Conservation (phyloP, 768 basidiomycete species). For the Tephrocybe sp. region DNA sequence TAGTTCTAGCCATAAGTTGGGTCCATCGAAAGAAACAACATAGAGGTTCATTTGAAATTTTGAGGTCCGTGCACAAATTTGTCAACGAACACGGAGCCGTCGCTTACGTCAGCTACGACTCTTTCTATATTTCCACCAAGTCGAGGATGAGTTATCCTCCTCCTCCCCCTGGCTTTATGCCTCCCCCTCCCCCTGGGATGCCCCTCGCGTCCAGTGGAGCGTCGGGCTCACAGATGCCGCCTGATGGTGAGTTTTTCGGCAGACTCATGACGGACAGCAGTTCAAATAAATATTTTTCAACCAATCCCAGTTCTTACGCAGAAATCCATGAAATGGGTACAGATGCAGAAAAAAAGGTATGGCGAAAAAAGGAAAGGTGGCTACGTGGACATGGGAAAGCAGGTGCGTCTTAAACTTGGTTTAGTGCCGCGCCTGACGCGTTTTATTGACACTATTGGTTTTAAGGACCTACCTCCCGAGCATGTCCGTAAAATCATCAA, state of each 20-base stretch:
- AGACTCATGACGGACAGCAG: constrained; percentile 16
- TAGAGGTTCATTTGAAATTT: too few species aligned
- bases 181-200: constrained; percentile 57
- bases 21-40: too few species aligned
- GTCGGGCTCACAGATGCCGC: constrained; percentile 43
- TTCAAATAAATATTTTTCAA: constrained; percentile 15
- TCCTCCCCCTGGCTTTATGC: constrained; percentile 53
- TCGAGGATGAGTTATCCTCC: constrained; percentile 58
- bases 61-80: constrained; percentile 41
- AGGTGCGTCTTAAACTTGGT: constrained; percentile 45
- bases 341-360: constrained; percentile 91
- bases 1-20: too few species aligned
- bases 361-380: constrained; percentile 90
- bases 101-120: constrained; percentile 44
- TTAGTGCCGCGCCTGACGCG: constrained; percentile 5
- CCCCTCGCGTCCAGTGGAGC: constrained; percentile 33
- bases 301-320: constrained; percentile 62
- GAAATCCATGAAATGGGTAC: constrained; percentile 96
- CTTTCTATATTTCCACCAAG: constrained; percentile 33
- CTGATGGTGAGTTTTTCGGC: constrained; percentile 39
- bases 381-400: constrained; percentile 91
- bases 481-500: constrained; percentile 99
- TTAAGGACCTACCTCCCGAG: constrained; percentile 91
- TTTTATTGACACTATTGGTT: constrained; percentile 18
- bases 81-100: constrained; percentile 10